Evolutionary conservation across 208 protist genomes (phyloP), one percentile per base, ranked within the genome.

Genomic region (Wallacemonas sp.): DNA sequence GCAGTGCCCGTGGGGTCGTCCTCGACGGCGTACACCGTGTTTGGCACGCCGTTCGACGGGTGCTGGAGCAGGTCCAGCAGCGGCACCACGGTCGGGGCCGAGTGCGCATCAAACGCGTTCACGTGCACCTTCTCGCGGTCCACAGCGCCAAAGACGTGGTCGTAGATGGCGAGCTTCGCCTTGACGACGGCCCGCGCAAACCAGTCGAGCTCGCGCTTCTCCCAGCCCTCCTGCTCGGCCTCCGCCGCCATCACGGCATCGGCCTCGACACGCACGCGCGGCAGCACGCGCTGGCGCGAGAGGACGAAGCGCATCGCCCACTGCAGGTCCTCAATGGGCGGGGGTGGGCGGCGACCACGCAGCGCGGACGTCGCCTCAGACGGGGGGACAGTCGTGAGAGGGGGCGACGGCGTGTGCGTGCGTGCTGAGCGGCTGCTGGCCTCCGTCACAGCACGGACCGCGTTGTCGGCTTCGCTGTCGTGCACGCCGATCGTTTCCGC

Each of bases 221-320:
- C 29, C 3, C 44, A 69, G 12, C 68, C 50, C 2, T 50, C 57
- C 50, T 76, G 72, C 29, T 72, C 74, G 26, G 57, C 28, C 10
- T 49, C 33, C 1, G 50, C 46, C 26, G 69, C 36, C 22, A 67
- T n/a, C 41, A 39, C 44, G 14, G 25, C 25, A 31, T 41, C 46
- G n/a, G 18, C 49, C 20, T n/a, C 16, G 8, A 32, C 26, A 3
- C 82, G 71, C 10, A 84, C 49, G 12, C 64, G 22, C 11, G 80
- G 81, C 46, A 89, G 55, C 44, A 79, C 12, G 11, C 69, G 76
- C 44, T 88, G 77, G 25, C 86, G 82, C 1, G 82, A 87, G 23
- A 92, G 63, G 22, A 89, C 72, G 38, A 82, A 36, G n/a, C 86
- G 86, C 26, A 89, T 57, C 1, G 82, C 82, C 82, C 82, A 92